A percentile compares a stretch with the other conserved stretches of the same genome.
Conservation (phyloP, 2,329 filamentous ascomycete species). For the Ambrosiella beaveri region DNA sequence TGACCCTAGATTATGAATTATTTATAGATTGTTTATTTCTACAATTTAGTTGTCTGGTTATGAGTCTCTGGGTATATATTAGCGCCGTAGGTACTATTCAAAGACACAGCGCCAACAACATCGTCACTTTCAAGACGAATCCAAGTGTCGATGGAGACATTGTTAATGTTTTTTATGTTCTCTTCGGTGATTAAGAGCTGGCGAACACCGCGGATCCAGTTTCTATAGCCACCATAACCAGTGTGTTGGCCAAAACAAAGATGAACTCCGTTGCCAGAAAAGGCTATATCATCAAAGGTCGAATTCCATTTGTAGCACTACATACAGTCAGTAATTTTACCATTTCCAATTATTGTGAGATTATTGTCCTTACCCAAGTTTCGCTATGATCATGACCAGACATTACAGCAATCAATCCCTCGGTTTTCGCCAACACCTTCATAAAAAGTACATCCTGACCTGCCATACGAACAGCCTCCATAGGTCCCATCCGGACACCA, state of each 20-base stretch:
- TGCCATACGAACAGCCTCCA: not conserved
- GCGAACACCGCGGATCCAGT: constrained; percentile 43
- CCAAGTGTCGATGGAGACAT: constrained; percentile 33
- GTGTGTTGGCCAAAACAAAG: constrained; percentile 47
- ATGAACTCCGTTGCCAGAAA: not conserved
- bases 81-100: constrained; percentile 42
- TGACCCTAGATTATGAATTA: not conserved
- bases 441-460: constrained; percentile 32
- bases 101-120: constrained; percentile 31
- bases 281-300: not conserved
- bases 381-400: constrained; percentile 40
- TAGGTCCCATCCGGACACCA: constrained; percentile 17
- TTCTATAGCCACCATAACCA: constrained; percentile 53
- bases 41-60: not conserved
- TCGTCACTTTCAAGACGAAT: constrained; percentile 40
- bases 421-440: constrained; percentile 28
- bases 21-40: not conserved
- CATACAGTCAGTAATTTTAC: not conserved
- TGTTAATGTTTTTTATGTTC: constrained; percentile 19
- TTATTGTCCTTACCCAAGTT: constrained; percentile 23
- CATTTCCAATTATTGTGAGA: not conserved
- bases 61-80: constrained; percentile 30
- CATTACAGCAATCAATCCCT: constrained; percentile 31
- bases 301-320: not conserved
- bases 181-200: constrained; percentile 25